These are phyloP conservation scores for Aspergillus puulaauensis DNA, from an alignment of 2,329 filamentous ascomycete species.

Conservation along the genomic window DNA sequence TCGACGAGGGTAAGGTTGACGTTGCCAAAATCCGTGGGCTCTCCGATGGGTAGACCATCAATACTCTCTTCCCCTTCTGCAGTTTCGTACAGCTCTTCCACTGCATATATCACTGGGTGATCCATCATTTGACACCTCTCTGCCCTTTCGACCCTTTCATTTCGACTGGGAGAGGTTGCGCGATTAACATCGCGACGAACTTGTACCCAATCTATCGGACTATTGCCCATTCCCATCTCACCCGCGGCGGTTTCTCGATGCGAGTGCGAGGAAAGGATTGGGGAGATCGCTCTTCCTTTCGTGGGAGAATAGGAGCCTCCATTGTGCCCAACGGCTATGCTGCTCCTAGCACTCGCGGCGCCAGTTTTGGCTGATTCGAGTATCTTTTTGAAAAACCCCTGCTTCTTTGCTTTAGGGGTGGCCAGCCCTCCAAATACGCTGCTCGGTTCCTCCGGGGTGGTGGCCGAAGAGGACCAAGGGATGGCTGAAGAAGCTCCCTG, in stretches of 20 bases:
- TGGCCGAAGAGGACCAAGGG: conserved; percentile 50
- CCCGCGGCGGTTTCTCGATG: conserved; percentile 57
- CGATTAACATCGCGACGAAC: conserved; percentile 93
- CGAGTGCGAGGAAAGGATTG: conserved; percentile 32
- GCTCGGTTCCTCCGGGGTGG: conserved; percentile 60
- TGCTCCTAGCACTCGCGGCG: conserved; percentile 83
- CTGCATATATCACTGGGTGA: conserved; percentile 79
- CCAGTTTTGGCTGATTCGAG: conserved; percentile 92
- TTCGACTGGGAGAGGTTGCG: conserved; percentile 87
- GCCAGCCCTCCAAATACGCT: conserved; percentile 74
- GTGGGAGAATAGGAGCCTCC: conserved; percentile 47
- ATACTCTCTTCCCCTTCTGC: conserved; percentile 87
- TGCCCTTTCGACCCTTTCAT: conserved; percentile 78
- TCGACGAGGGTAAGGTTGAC: conserved; percentile 86
- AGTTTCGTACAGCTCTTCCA: conserved; percentile 82
- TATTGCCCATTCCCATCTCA: conserved; percentile 67
- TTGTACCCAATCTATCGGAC: conserved; percentile 85
- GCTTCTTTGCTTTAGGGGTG: conserved; percentile 74
- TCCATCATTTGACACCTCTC: conserved; percentile 96
- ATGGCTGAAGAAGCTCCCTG: conserved; percentile 63
- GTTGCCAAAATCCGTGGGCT: conserved; percentile 76
- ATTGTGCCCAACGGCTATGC: conserved; percentile 66
- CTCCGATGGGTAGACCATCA: conserved; percentile 77
- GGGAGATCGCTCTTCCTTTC: conserved; percentile 50
- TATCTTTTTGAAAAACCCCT: conserved; percentile 93